Evolutionary conservation across 2,329 filamentous ascomycete species (phyloP).

Genomic region (Neodidymelliopsis sp.): DNA sequence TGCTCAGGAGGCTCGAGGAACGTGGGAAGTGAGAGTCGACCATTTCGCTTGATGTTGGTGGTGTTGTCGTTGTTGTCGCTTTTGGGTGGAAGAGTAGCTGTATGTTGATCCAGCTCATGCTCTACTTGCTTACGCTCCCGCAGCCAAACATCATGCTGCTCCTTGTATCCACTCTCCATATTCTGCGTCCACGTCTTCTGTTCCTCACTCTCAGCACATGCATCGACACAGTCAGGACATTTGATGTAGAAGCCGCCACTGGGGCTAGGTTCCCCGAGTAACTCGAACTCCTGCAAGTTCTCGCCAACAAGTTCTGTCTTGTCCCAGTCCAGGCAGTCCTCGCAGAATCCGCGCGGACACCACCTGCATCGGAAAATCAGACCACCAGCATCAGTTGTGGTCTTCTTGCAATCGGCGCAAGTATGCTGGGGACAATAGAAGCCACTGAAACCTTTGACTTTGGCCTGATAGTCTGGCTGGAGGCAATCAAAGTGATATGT

Average conservation of each 20-base stretch:
- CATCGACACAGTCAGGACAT: slow-evolving; percentile 54
- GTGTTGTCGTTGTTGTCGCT: not conserved
- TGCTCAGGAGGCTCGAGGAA: slow-evolving; percentile 1
- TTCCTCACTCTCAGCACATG: slow-evolving; percentile 24
- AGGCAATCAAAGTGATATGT: slow-evolving; percentile 63
- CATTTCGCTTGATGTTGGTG: not conserved
- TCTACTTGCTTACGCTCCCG: slow-evolving; percentile 26
- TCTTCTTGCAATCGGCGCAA: slow-evolving; percentile 62
- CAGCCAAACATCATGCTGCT: slow-evolving; percentile 35
- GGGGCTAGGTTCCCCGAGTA: slow-evolving; percentile 55
- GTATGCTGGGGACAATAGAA: slow-evolving; percentile 65
- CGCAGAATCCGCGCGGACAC: slow-evolving; percentile 65
- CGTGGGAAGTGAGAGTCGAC: not conserved
- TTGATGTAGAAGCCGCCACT: slow-evolving; percentile 61
- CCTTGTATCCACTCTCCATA: slow-evolving; percentile 31
- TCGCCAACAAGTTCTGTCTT: slow-evolving; percentile 59
- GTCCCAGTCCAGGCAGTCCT: slow-evolving; percentile 65
- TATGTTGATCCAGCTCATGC: slow-evolving; percentile 21
- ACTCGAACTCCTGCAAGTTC: slow-evolving; percentile 60
- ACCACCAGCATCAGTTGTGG: slow-evolving; percentile 58
- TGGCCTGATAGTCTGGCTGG: slow-evolving; percentile 49
- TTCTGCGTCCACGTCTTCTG: slow-evolving; percentile 34
- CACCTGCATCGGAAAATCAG: slow-evolving; percentile 62
- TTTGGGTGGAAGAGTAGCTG: slow-evolving; percentile 5
- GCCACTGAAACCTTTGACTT: slow-evolving; percentile 52